Evolutionary conservation across 352 stramenopile species (phyloP).

Genomic region (Phytophthora uliginosa): DNA sequence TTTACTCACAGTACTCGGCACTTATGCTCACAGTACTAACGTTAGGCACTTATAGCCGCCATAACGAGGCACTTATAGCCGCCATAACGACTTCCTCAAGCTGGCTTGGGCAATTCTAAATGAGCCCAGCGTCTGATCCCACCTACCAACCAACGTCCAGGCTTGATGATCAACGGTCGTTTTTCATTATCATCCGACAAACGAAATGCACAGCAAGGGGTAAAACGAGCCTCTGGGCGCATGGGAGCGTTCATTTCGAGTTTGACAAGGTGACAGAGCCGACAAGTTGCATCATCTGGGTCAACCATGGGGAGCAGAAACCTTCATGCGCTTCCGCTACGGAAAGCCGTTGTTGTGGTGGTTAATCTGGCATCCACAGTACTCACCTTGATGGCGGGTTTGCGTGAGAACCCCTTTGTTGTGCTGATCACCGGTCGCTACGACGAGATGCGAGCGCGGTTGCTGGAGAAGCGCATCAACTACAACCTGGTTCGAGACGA

Average conservation of each 20-base stretch:
- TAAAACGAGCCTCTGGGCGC: not conserved
- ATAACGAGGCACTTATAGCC: no score
- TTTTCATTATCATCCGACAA: not conserved
- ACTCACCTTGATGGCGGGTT: constrained; percentile 60
- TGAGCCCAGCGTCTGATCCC: no score
- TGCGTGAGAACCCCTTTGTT: constrained; percentile 66
- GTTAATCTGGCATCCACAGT: constrained; percentile 57
- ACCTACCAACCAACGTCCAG: no score
- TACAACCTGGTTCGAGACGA: constrained; percentile 54
- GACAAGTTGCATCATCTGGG: no score
- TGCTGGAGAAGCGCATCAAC: constrained; percentile 50
- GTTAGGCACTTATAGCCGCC: no score
- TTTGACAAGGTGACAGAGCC: constrained; percentile 8
- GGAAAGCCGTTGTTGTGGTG: constrained; percentile 36
- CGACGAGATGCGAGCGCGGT: constrained; percentile 50
- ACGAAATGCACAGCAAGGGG: not conserved
- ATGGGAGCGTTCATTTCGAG: constrained; percentile 10
- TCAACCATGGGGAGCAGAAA: constrained; percentile 23
- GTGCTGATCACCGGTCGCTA: constrained; percentile 55
- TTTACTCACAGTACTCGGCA: no score
- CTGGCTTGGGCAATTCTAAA: no score
- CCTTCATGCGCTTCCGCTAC: constrained; percentile 20
- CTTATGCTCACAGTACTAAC: no score
- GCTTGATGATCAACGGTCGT: not conserved
- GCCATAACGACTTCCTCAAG: no score